Evolutionary conservation across 805 yeast genomes (phyloP), one percentile per base, ranked within the genome.

Genomic region (Yarrowia yakushimensis): DNA sequence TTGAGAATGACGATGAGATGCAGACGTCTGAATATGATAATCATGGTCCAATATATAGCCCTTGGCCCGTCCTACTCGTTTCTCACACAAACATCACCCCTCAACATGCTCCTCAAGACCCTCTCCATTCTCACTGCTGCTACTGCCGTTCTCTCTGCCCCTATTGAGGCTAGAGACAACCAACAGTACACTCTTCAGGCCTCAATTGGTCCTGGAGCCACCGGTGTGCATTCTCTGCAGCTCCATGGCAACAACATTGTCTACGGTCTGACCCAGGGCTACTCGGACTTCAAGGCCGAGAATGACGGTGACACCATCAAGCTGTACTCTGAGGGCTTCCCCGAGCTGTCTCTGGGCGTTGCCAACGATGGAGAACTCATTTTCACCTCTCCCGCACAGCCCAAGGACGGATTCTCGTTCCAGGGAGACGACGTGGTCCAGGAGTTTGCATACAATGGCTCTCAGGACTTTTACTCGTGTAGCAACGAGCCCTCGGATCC

Each of bases 61-160:
- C n/a, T n/a, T n/a, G n/a, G n/a, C n/a, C n/a, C n/a, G n/a, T n/a
- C n/a, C n/a, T n/a, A n/a, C n/a, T n/a, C n/a, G n/a, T n/a, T n/a
- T 28, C 39, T 22, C 15, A 15, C 37, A 31, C 27, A 20, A 18
- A 31, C 55, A 15, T 8, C n/a, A 28, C 10, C 45, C 12, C 15
- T 2, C 55, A 48, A 39, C 31, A 48, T 48, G 55, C 55, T 31
- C 30, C 22, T 48, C 55, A 48, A 48, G 30, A 17, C 54, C 15
- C 54, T 46, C 18, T 20, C 55, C 27, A 48, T 23, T 15, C 9
- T 46, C 30, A 31, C 54, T 9, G 54, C 54, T 11, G 54, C 54
- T 20, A 17, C 54, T 15, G 30, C 55, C 27, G 39, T 20, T 23
- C 20, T 31, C 13, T 12, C 55, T n/a, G 55, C 55, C 15, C 39